phyloP scores from a whole-genome alignment of 2,329 filamentous ascomycete species.

The Penicillium italicum region DNA sequence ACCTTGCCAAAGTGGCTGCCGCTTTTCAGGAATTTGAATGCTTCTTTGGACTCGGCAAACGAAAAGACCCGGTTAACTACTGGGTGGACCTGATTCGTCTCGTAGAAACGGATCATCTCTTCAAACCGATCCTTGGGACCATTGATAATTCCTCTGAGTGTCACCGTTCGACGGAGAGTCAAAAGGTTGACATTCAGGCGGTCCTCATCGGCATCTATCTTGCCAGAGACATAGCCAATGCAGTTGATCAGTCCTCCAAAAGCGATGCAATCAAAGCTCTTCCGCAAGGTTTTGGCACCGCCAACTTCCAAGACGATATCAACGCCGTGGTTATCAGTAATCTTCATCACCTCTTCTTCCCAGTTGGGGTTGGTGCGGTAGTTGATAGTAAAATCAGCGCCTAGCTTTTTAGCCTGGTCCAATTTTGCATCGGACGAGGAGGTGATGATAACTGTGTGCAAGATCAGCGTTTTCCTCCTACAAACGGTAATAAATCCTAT shows the following conservation, averaged over 20 bases:
- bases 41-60: constrained; percentile 51
- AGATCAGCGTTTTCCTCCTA: background rate
- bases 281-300: constrained; percentile 49
- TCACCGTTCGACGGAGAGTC: constrained; percentile 50
- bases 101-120: constrained; percentile 37
- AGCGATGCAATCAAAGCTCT: constrained; percentile 47
- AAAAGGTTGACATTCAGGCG: constrained; percentile 59
- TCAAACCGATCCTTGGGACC: constrained; percentile 56
- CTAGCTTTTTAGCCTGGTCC: constrained; percentile 49
- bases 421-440: constrained; percentile 52
- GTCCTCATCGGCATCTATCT: constrained; percentile 55
- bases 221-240: constrained; percentile 50
- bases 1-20: constrained; percentile 57
- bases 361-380: constrained; percentile 48
- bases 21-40: constrained; percentile 52
- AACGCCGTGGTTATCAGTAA: constrained; percentile 47
- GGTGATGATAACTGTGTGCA: constrained; percentile 47
- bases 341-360: constrained; percentile 43
- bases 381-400: constrained; percentile 49
- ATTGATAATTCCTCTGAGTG: constrained; percentile 59
- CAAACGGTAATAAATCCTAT: background rate
- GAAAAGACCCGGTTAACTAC: constrained; percentile 56
- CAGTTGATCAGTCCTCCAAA: constrained; percentile 47
- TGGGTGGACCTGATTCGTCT: constrained; percentile 33
- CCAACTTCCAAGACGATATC: constrained; percentile 53